Evolutionary conservation across 352 stramenopile species (phyloP), one percentile per base, ranked within the genome.

Genomic region (Phytophthora pluvialis): DNA sequence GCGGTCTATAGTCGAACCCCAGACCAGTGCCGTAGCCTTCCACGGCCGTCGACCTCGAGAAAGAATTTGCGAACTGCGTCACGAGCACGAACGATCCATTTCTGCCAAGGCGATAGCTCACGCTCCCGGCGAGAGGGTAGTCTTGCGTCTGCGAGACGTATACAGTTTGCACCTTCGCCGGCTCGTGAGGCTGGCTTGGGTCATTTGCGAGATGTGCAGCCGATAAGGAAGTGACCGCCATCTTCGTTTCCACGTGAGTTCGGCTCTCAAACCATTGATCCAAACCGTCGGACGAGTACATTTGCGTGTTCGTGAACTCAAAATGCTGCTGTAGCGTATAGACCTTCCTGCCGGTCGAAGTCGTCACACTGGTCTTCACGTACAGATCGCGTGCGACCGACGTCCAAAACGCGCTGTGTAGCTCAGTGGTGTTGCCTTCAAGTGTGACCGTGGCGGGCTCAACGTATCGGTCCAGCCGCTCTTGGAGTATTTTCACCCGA

Each of bases 261-360:
- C 48, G 63, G 18, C 72, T 73, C 11, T 88, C 70, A 21, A 90
- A 90, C 39, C 52, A 75, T 26, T 81, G 70, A 18, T 80, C 55
- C 32, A 88, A 61, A 28, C 64, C 76, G 35, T 88, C 68, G 28
- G 81, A 72, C 1, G 63, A 60, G 54, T 86, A 87, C 59, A 78
- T 67, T 28, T 89, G 81, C 10, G 48, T 71, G 52, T 90, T 92
- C 15, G 65, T 60, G 35, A 81, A 90, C 25, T 59, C 46, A 21
- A 89, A 70, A 3, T 70, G 47, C 52, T 90, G 80, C 31, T 70
- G 51, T 16, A 89, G 58, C 9, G 70, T 74, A 71, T 91, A 91
- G 11, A 88, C 65, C 25, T 76, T 76, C 11, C 73, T 76, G 28
- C 81, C 81, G 6, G 78, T 73, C 10, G 81, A 89, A 16, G 81